Percentiles rank a stretch among this genome's conserved stretches.
These are phyloP conservation scores for Shiraia sp. DNA, from an alignment of 2,329 filamentous ascomycete genomes.

Conservation along the genomic window DNA sequence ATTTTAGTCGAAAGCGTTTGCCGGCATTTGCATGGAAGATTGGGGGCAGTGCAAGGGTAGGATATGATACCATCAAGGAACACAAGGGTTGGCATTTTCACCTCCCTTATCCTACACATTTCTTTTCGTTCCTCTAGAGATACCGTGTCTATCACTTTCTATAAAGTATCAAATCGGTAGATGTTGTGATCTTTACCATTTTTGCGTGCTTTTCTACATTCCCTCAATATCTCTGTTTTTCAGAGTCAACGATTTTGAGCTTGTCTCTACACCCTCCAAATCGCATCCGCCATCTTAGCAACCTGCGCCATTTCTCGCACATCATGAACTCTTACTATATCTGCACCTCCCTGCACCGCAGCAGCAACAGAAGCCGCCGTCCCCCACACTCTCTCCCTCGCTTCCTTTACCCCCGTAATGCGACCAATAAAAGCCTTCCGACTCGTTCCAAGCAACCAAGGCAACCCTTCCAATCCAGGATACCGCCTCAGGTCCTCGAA, in stretches of 20 bases:
- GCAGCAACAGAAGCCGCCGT: slow-evolving; percentile 88
- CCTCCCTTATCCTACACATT: too few species aligned
- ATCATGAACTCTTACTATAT: slow-evolving; percentile 92
- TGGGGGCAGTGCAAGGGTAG: neutral
- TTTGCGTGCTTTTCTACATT: neutral
- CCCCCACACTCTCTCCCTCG: slow-evolving; percentile 75
- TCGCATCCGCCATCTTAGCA: slow-evolving; percentile 87
- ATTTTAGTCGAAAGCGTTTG: slow-evolving; percentile 8
- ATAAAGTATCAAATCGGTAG: too few species aligned
- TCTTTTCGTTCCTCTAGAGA: neutral
- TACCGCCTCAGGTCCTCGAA: slow-evolving; percentile 60
- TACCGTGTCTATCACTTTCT: too few species aligned
- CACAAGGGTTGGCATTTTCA: neutral
- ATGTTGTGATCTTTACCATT: too few species aligned
- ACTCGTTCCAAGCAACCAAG: slow-evolving; percentile 88
- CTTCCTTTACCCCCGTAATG: slow-evolving; percentile 74
- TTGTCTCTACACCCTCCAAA: slow-evolving; percentile 63
- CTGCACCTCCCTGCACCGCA: slow-evolving; percentile 82
- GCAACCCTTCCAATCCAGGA: slow-evolving; percentile 66
- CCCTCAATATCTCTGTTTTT: too few species aligned
- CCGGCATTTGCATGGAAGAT: slow-evolving; percentile 8
- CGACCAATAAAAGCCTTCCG: slow-evolving; percentile 87
- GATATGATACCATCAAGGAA: slow-evolving; percentile 7
- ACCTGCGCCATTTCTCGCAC: slow-evolving; percentile 84
- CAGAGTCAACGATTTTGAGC: too few species aligned